A percentile compares a stretch with the other conserved stretches of the same genome.
Conservation (phyloP, 2,329 filamentous ascomycete genomes). For the Claviceps sp. region DNA sequence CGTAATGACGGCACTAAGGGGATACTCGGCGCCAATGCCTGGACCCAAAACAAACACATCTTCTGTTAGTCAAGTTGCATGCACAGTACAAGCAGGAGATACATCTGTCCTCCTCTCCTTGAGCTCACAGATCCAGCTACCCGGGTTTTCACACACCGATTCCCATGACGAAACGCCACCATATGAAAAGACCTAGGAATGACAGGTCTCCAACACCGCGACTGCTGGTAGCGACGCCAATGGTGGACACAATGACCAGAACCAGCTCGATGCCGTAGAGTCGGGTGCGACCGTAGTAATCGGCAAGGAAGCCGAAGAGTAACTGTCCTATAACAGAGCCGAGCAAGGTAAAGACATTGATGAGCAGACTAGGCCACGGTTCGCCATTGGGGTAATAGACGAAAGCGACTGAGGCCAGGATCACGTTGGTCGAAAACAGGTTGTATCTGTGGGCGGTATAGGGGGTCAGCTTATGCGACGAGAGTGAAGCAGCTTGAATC, state of each 20-base stretch:
- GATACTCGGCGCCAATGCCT: slow-evolving; percentile 57
- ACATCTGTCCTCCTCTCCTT: background rate
- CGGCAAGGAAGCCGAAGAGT: slow-evolving; percentile 39
- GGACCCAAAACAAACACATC: background rate
- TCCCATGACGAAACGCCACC: slow-evolving; percentile 43
- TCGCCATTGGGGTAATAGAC: slow-evolving; percentile 36
- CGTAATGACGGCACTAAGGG: slow-evolving; percentile 52
- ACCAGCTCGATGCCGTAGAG: slow-evolving; percentile 43
- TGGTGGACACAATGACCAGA: slow-evolving; percentile 43
- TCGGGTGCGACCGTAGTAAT: slow-evolving; percentile 39
- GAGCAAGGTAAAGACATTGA: slow-evolving; percentile 38
- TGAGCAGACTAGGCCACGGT: slow-evolving; percentile 31
- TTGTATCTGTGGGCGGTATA: slow-evolving; percentile 28
- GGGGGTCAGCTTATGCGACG: background rate
- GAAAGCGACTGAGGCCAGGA: slow-evolving; percentile 37
- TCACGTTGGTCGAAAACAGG: slow-evolving; percentile 41
- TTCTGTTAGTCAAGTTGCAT: background rate
- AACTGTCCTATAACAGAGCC: slow-evolving; percentile 40
- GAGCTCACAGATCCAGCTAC: background rate
- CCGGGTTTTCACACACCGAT: slow-evolving; percentile 23
- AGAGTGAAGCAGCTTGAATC: background rate
- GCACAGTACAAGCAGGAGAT: background rate
- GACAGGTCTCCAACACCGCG: slow-evolving; percentile 35
- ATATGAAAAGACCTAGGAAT: slow-evolving; percentile 36
- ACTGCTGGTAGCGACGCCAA: slow-evolving; percentile 40